Conservation (phyloP, 768 basidiomycete species). For the Psilocybe tampanensis region DNA sequence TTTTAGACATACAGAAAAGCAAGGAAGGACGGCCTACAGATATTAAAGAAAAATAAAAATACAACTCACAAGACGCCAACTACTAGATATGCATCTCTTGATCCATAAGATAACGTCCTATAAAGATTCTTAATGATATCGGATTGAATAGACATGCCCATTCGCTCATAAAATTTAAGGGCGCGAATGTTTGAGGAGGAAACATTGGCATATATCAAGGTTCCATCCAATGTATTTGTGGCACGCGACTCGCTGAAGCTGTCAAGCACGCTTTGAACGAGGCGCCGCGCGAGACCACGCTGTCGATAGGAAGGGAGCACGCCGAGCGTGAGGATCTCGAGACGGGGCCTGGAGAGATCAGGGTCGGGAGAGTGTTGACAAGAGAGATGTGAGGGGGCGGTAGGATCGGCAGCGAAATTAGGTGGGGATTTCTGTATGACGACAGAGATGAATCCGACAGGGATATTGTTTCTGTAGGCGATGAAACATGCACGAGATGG, state of each 20-base stretch:
- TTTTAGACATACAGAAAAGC: background rate
- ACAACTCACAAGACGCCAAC: conserved; percentile 30
- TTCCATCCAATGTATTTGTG: conserved; percentile 21
- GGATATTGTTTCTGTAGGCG: conserved; percentile 32
- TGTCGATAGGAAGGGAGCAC: conserved; percentile 48
- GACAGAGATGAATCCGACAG: conserved; percentile 49
- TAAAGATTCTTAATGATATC: conserved; percentile 41
- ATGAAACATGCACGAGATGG: conserved; percentile 42
- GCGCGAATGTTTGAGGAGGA: conserved; percentile 44
- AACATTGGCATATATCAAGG: conserved; percentile 45
- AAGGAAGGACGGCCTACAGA: too few relatives aligned
- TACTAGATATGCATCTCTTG: conserved; percentile 46
- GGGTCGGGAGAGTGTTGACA: conserved; percentile 18
- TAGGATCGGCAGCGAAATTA: conserved; percentile 14
- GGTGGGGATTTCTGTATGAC: conserved; percentile 30
- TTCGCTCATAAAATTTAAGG: conserved; percentile 43
- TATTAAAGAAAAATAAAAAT: background rate
- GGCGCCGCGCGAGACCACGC: conserved; percentile 43
- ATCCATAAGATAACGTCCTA: conserved; percentile 34
- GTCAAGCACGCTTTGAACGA: conserved; percentile 36
- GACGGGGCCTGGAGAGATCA: conserved; percentile 28
- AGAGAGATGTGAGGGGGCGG: conserved; percentile 9
- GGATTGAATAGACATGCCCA: conserved; percentile 40
- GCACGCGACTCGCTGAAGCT: conserved; percentile 30
- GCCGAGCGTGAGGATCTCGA: conserved; percentile 56